These are phyloP conservation scores for Aristolochia contorta DNA, from an alignment of 164 flowering plant species.

Conservation along the genomic window DNA sequence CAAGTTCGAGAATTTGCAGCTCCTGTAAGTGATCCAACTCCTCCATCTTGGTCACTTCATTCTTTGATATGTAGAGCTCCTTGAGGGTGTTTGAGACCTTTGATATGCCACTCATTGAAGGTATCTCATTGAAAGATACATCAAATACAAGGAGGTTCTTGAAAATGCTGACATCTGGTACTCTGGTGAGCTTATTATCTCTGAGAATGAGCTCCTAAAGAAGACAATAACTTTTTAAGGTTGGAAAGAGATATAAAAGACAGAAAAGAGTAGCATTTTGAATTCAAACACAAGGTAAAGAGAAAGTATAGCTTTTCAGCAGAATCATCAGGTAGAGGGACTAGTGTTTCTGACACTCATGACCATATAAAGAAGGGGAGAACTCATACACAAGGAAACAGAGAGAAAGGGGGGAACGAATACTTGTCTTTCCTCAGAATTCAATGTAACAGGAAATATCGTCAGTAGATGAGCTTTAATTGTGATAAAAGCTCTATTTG, in stretches of 20 bases:
- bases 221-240: neutral
- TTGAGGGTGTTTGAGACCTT: constrained; percentile 61
- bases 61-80: constrained; percentile 94
- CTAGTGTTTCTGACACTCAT: no score
- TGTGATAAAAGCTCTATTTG: no score
- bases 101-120: constrained; percentile 56
- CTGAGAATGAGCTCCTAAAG: constrained; percentile 84
- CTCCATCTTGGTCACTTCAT: constrained; percentile 84
- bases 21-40: constrained; percentile 79
- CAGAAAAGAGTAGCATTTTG: no score
- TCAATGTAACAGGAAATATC: no score
- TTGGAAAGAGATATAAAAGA: neutral
- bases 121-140: constrained; percentile 90
- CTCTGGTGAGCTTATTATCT: constrained; percentile 70
- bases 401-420: no score
- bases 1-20: constrained; percentile 87
- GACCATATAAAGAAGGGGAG: no score
- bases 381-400: no score
- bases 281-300: no score
- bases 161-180: constrained; percentile 85
- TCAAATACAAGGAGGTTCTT: constrained; percentile 74
- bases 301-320: no score
- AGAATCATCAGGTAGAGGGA: no score
- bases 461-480: no score
- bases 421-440: no score